Base-by-base conservation (phyloP, 371 early-diverging fungal genomes). In the Smittium culicis region DNA sequence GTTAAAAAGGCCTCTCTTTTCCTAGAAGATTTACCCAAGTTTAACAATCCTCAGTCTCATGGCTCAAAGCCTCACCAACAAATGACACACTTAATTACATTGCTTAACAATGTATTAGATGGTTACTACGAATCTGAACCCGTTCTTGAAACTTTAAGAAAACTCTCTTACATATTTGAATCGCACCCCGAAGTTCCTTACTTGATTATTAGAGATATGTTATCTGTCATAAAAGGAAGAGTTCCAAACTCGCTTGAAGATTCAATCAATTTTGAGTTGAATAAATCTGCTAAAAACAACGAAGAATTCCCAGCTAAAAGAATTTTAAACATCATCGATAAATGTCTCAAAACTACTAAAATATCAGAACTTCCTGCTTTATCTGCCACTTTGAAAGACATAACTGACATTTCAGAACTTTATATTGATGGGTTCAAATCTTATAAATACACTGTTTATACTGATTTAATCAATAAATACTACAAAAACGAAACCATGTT, bases 1-100 rank as follows among this genome's bases (percentile, higher is more conserved):
- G 96, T 98, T 69, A 90, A 90, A 77, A 87, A 87, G 45, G 93
- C 96, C 33, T 80, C 84, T 72, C 85, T 87, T 54, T 98, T 93
- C 75, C 88, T 86, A 66, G 96, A 93, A 54, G 81, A 86, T 72
- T 83, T 96, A 20, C 90, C 94, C 17, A 67, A 73, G 0, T 88
- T 83, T 79, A 92, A 92, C 60, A 82, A 79, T 65, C 89, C 90
- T 59, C 83, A 86, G 35, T 77, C 86, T 55, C 78, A 74, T 68
- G 91, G 86, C 75, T 89, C 86, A 71, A 90, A 89, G 82, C 81
- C 85, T 2, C 88, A 93, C 71, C 95, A 95, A 74, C 82, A 85
- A 66, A 87, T 86, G 81, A 79, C 83, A 30, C 83, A 85, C 57
- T 72, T 83, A 66, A 81, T 80, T 68, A 68, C 75, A 30, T 74